A percentile compares a stretch with the other conserved stretches of the same genome.
phyloP scores from a whole-genome alignment of 192 early-diverging fungal species.

The Mortierella claussenii region DNA sequence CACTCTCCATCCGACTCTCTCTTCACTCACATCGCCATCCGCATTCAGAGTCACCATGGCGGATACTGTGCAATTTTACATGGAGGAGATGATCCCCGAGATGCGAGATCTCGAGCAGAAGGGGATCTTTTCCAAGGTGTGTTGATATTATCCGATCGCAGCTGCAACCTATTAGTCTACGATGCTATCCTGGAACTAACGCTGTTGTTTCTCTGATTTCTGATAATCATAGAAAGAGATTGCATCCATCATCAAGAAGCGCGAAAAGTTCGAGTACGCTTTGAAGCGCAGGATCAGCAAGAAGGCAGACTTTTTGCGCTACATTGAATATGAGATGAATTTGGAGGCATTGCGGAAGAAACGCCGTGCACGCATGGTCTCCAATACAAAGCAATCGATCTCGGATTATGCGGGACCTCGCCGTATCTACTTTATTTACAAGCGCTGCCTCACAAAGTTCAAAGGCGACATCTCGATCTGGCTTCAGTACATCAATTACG shows the following conservation, averaged over 20 bases:
- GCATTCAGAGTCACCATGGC: conserved; percentile 72
- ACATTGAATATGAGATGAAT: conserved; percentile 96
- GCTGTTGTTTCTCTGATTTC: no score
- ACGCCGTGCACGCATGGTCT: conserved; percentile 74
- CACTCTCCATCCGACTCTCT: background rate
- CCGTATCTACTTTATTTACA: conserved; percentile 84
- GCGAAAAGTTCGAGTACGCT: conserved; percentile 90
- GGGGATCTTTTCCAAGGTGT: conserved; percentile 82
- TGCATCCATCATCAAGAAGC: conserved; percentile 86
- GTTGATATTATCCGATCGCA: conserved; percentile 7
- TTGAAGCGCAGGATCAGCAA: conserved; percentile 80
- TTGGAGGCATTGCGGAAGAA: conserved; percentile 84
- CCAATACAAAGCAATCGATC: conserved; percentile 60
- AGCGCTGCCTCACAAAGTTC: conserved; percentile 82
- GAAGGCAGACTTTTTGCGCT: conserved; percentile 86
- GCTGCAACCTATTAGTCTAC: no score
- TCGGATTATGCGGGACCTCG: conserved; percentile 80
- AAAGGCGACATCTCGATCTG: conserved; percentile 83
- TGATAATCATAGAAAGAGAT: conserved; percentile 80
- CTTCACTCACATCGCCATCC: background rate
- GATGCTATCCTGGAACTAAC: no score
- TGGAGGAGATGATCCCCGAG: conserved; percentile 95
- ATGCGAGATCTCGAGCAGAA: conserved; percentile 87
- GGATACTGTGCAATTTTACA: conserved; percentile 87
- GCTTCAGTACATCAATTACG: conserved; percentile 93